Evolutionary conservation across 176 grass and related monocot genomes (phyloP).

Genomic region (Hordeum vulgare): MorexV3_pseudomolecules_assembly NC_058522.1:543807341-543807840

Average conservation of each 20-base stretch:
- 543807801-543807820: background rate
- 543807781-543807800: background rate
- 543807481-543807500: background rate
- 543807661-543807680: no score
- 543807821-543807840: conserved; percentile 89
- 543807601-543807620: no score
- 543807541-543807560: background rate
- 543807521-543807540: background rate
- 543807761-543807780: background rate
- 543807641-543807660: no score
- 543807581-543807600: no score
- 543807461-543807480: background rate
- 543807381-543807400: background rate
- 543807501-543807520: background rate
- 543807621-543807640: no score
- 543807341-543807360: background rate
- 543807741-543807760: background rate
- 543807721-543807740: background rate
- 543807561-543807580: background rate
- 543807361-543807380: background rate
- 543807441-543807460: background rate
- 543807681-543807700: no score
- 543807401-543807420: background rate
- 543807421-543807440: background rate
- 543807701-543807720: no score